Evolutionary conservation across 2,329 filamentous ascomycete genomes (phyloP).

Genomic region (Claviceps capensis): DNA sequence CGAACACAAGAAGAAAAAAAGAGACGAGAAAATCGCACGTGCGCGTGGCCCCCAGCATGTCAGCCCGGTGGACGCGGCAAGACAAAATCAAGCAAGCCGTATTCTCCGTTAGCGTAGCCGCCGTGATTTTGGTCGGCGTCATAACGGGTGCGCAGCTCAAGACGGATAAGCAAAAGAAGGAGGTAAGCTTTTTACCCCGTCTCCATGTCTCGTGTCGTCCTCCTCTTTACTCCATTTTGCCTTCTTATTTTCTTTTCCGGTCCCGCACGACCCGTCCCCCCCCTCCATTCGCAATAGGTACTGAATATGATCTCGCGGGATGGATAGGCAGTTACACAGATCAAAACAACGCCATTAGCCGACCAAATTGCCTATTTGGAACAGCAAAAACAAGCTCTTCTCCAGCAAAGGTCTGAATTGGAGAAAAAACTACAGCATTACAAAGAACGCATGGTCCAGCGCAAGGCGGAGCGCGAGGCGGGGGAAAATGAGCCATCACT

Average conservation of each 20-base stretch:
- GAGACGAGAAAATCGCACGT: neutral
- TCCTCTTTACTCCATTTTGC: neutral
- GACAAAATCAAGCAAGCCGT: conserved; percentile 22
- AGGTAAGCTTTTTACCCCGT: conserved; percentile 17
- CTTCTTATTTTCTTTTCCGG: neutral
- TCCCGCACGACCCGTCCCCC: too few relatives aligned
- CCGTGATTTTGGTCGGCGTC: conserved; percentile 31
- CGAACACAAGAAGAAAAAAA: neutral
- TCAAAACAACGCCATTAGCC: conserved; percentile 24
- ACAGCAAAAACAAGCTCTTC: conserved; percentile 24
- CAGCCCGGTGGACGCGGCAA: conserved; percentile 15
- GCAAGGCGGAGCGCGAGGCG: conserved; percentile 11
- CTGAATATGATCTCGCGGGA: neutral
- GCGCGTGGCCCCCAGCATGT: neutral
- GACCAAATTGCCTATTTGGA: conserved; percentile 33
- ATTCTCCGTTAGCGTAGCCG: conserved; percentile 31
- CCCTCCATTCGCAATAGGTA: neutral
- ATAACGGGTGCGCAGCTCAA: conserved; percentile 37
- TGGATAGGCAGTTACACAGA: conserved; percentile 19
- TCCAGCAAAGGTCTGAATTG: conserved; percentile 24
- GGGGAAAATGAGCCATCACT: too few relatives aligned
- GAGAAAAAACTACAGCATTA: conserved; percentile 29
- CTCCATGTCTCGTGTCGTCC: neutral
- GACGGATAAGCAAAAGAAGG: conserved; percentile 30
- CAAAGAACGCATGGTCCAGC: conserved; percentile 24